Conservation (phyloP, 108 stramenopile species). For the Craspedostauros australis region DNA sequence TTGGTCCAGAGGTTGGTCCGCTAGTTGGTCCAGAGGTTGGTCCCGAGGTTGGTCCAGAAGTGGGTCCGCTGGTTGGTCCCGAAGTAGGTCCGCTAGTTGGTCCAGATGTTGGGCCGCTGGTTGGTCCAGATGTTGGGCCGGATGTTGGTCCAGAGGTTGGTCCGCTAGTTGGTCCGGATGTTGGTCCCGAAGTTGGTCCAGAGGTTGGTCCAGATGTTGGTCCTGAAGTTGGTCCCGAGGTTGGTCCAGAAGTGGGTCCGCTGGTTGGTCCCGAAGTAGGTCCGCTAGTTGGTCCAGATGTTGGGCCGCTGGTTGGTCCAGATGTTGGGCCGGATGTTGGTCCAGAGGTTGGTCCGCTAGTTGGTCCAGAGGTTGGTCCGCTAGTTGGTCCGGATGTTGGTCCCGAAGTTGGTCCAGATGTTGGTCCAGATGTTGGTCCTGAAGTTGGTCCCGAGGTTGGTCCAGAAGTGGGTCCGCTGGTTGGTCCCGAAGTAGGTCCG, state of each 20-base stretch:
- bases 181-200: not conserved
- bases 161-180: not conserved
- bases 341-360: slow-evolving; percentile 3
- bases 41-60: not conserved
- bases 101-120: not conserved
- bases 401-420: slow-evolving; percentile 7
- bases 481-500: slow-evolving; percentile 3
- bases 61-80: not conserved
- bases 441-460: not conserved
- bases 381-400: slow-evolving; percentile 3
- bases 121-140: no score
- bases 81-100: not conserved
- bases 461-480: slow-evolving; percentile 1
- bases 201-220: not conserved
- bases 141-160: not conserved
- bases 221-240: no score
- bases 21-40: not conserved
- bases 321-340: slow-evolving; percentile 4
- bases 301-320: slow-evolving; percentile 2
- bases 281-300: slow-evolving; percentile 5
- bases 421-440: slow-evolving; percentile 7
- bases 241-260: slow-evolving; percentile 2
- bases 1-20: slow-evolving; percentile 6
- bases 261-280: slow-evolving; percentile 3
- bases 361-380: slow-evolving; percentile 1